Conservation (phyloP, 2,329 filamentous ascomycete genomes). For the Coccinonectria pachysandricola region DNA sequence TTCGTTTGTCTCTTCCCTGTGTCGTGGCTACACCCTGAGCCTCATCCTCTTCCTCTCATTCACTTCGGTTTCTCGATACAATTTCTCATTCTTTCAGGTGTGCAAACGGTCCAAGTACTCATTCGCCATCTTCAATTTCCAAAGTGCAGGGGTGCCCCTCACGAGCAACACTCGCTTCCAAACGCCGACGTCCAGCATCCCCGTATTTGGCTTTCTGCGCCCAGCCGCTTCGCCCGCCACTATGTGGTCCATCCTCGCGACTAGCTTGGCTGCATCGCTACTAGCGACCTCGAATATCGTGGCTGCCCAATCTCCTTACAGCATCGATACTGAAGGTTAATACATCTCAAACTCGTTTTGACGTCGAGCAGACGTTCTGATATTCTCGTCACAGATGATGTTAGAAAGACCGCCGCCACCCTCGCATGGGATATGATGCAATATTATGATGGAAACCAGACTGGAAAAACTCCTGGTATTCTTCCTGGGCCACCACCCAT, state of each 20-base stretch:
- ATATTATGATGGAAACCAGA: constrained; percentile 36
- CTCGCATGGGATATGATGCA: constrained; percentile 35
- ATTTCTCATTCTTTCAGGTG: too few relatives aligned
- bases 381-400: constrained; percentile 27
- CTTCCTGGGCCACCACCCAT: constrained; percentile 35
- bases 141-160: too few relatives aligned
- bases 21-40: too few relatives aligned
- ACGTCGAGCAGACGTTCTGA: too few relatives aligned
- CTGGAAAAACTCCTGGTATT: constrained; percentile 36
- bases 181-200: too few relatives aligned
- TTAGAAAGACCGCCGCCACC: constrained; percentile 28
- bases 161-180: too few relatives aligned
- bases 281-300: constrained; percentile 1
- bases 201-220: constrained; percentile 4
- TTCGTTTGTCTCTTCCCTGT: too few relatives aligned
- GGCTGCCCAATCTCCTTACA: constrained; percentile 15
- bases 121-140: too few relatives aligned
- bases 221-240: constrained; percentile 1
- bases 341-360: constrained; percentile 2
- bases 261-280: constrained; percentile 12
- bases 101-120: too few relatives aligned
- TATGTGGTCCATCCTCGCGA: constrained; percentile 15
- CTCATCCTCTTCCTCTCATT: too few relatives aligned
- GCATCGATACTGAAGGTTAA: constrained; percentile 16
- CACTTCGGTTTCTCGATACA: too few relatives aligned